phyloP scores from a whole-genome alignment of 1,284 basidiomycete species.

The Puccinia novopanici region DNA sequence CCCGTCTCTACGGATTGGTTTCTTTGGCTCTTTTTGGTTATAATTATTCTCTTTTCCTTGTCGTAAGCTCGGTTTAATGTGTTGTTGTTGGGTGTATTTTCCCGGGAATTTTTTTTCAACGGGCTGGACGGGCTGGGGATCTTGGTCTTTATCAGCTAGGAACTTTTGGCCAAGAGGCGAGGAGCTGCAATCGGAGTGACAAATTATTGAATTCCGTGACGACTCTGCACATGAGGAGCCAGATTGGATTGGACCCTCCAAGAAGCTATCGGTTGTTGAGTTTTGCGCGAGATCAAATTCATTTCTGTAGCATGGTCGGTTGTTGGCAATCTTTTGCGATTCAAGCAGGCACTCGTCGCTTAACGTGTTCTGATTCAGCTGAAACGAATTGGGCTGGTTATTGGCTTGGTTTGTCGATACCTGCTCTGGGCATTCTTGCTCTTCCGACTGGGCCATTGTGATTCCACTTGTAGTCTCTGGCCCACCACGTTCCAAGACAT shows the following conservation, averaged over 20 bases:
- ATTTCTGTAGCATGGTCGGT: not conserved
- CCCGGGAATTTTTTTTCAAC: not conserved
- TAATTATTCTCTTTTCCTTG: not conserved
- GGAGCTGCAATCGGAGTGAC: not conserved
- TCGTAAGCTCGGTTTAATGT: not conserved
- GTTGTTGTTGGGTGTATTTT: not conserved
- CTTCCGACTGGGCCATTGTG: not conserved
- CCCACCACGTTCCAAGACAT: not conserved
- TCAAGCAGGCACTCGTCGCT: not conserved
- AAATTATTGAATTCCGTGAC: not conserved
- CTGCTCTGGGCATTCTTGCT: not conserved
- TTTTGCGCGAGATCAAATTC: not conserved
- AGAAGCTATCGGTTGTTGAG: not conserved
- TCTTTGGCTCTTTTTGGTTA: not conserved
- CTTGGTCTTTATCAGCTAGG: not conserved
- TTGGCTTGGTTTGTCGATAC: not conserved
- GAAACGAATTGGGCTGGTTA: not conserved
- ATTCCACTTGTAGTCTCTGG: not conserved
- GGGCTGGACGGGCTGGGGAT: not conserved
- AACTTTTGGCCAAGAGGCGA: not conserved
- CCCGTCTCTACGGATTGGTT: not conserved
- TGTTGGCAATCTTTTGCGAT: not conserved
- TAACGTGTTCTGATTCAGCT: not conserved
- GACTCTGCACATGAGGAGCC: not conserved
- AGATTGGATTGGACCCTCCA: not conserved